Base-by-base conservation (phyloP, 805 yeast genomes). In the Saccharomycopsis microspora region DNA sequence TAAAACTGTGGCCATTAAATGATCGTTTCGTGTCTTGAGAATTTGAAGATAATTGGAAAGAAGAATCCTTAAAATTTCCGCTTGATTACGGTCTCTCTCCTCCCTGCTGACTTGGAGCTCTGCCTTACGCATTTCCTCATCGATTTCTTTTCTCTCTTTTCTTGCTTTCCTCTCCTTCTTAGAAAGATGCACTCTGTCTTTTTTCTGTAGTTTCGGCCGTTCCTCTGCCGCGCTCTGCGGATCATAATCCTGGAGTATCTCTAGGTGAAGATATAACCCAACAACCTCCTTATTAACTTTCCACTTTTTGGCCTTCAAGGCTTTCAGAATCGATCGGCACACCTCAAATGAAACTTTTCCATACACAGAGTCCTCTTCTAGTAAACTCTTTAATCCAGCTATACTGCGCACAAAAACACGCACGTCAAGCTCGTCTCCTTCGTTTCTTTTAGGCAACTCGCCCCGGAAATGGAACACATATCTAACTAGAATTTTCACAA, bases 101-200 rank as follows among this genome's bases (percentile, higher is more conserved):
- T 89, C 93, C 4, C 80, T 81, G 3, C 95, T 82, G 3, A 93
- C 82, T 1, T 89, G 83, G 52, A 79, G 82, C 62, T 93, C 96
- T 5, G 97, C 97, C 54, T 70, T 74, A 55, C 81, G 72, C 78
- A 88, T 70, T 65, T 93, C 98, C 58, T 85, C 86, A 52, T 90
- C 97, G 50, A 93, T 90, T 55, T 73, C 78, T 57, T 83, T 85
- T 57, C 82, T 71, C 60, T 90, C 97, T 61, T 89, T 89, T 54
- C 95, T 75, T 19, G 78, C 82, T 58, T 93, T 93, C 57, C 85
- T 74, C 64, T 90, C 90, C 63, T 84, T 84, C 62, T 90, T 90
- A n/a, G 95, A 80, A 44, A 90, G 66, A 68, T 89, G 95, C 3
- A 86, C 87, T 56, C 96, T 72, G 62, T 93, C 95, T 62, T 88